Evolutionary conservation across 1,284 basidiomycete species (phyloP).

Genomic region (Trichosporon faecale): DNA sequence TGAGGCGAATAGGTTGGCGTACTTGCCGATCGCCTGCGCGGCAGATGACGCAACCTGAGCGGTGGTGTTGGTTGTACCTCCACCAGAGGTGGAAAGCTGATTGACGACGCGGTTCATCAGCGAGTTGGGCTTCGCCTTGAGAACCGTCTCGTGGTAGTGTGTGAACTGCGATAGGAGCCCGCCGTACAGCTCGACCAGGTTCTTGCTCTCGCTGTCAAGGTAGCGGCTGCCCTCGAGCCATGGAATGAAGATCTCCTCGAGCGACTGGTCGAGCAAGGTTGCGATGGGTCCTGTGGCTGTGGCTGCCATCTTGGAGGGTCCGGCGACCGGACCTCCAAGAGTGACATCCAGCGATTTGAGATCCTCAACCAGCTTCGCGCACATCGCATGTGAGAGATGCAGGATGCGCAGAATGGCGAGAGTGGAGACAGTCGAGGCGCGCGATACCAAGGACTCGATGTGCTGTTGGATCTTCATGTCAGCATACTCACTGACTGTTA

Average conservation of each 20-base stretch:
- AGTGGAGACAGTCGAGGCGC: slow-evolving; percentile 71
- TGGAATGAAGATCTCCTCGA: slow-evolving; percentile 94
- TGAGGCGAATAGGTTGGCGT: slow-evolving; percentile 63
- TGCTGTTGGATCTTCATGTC: slow-evolving; percentile 81
- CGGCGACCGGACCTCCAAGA: slow-evolving; percentile 47
- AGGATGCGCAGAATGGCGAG: slow-evolving; percentile 88
- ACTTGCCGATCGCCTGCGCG: slow-evolving; percentile 59
- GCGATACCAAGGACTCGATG: slow-evolving; percentile 77
- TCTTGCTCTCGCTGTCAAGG: slow-evolving; percentile 86
- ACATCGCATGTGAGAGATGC: slow-evolving; percentile 79
- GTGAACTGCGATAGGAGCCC: slow-evolving; percentile 73
- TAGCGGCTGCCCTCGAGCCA: slow-evolving; percentile 91
- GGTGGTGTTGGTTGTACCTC: slow-evolving; percentile 58
- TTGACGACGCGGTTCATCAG: slow-evolving; percentile 89
- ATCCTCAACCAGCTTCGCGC: slow-evolving; percentile 79
- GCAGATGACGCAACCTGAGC: slow-evolving; percentile 62
- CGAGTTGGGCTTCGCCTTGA: slow-evolving; percentile 78
- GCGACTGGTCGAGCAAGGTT: slow-evolving; percentile 85
- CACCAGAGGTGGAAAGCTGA: slow-evolving; percentile 74
- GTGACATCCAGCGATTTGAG: slow-evolving; percentile 87
- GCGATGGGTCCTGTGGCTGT: slow-evolving; percentile 55
- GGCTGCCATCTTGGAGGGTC: slow-evolving; percentile 21
- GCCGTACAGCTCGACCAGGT: slow-evolving; percentile 77
- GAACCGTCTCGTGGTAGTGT: slow-evolving; percentile 76
- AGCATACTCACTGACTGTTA: neutral